phyloP scores from a whole-genome alignment of 108 stramenopile species.

The Skeletonema tropicum region DNA sequence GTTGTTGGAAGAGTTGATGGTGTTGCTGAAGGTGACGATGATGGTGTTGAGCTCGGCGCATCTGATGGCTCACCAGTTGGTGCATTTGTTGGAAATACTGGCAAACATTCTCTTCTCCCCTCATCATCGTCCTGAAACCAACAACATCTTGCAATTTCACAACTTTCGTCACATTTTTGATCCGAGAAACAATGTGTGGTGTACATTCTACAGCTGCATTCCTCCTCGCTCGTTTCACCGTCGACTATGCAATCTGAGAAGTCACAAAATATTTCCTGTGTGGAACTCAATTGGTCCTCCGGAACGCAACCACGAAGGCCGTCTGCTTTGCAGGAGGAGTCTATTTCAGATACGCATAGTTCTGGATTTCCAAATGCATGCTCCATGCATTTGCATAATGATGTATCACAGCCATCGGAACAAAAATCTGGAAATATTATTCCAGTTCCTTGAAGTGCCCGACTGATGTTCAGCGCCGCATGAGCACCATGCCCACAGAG shows the following conservation, averaged over 20 bases:
- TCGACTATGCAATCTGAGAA: no score
- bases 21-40: no score
- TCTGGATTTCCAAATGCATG: no score
- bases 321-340: no score
- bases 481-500: background rate
- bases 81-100: no score
- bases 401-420: background rate
- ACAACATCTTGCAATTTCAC: background rate
- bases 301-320: background rate
- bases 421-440: background rate
- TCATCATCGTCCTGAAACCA: no score
- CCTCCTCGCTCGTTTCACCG: background rate
- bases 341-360: no score
- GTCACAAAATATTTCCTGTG: background rate
- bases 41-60: background rate
- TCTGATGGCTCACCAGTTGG: background rate
- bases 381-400: background rate
- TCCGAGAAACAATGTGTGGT: background rate
- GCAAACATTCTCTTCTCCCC: no score
- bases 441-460: background rate
- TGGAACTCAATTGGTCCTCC: background rate
- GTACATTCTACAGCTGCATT: conserved; percentile 1
- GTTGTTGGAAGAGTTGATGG: no score
- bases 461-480: background rate
- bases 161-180: background rate